These are phyloP conservation scores for Aspergillus sp. DNA, from an alignment of 2,329 filamentous ascomycete genomes.

Conservation along the genomic window DNA sequence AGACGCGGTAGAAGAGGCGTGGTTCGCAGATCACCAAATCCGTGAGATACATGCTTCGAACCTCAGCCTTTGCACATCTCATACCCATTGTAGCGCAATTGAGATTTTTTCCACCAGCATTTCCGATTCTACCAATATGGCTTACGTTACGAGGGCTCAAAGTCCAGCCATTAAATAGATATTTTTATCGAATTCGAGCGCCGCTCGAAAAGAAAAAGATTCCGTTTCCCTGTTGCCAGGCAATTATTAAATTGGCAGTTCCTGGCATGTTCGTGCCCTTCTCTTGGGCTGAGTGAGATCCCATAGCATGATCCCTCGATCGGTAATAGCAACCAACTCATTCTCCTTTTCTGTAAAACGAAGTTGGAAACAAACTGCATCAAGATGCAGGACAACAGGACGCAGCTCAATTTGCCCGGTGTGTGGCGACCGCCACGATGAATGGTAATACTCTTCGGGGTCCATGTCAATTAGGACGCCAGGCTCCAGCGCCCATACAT, in stretches of 20 bases:
- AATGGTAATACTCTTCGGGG: slow-evolving; percentile 32
- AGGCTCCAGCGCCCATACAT: slow-evolving; percentile 43
- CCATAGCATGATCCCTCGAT: slow-evolving; percentile 42
- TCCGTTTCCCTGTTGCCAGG: neutral
- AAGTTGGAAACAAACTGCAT: slow-evolving; percentile 41
- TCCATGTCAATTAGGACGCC: slow-evolving; percentile 35
- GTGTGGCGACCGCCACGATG: slow-evolving; percentile 22
- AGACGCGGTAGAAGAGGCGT: neutral
- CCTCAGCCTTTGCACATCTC: neutral
- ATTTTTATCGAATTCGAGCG: neutral
- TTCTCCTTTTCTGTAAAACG: slow-evolving; percentile 36
- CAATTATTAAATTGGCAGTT: neutral
- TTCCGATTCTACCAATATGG: neutral
- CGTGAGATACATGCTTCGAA: neutral
- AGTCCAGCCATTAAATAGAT: neutral
- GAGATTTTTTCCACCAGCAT: neutral
- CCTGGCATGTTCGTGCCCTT: slow-evolving; percentile 20
- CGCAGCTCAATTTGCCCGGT: slow-evolving; percentile 29
- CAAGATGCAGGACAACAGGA: slow-evolving; percentile 33
- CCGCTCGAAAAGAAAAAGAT: neutral
- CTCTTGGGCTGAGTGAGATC: slow-evolving; percentile 32
- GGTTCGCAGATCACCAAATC: neutral
- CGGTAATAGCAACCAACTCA: slow-evolving; percentile 42
- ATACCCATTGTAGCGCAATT: neutral
- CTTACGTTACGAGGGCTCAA: neutral